Base-by-base conservation (phyloP, 208 protist species). In the Trypanosoma boissoni region DNA sequence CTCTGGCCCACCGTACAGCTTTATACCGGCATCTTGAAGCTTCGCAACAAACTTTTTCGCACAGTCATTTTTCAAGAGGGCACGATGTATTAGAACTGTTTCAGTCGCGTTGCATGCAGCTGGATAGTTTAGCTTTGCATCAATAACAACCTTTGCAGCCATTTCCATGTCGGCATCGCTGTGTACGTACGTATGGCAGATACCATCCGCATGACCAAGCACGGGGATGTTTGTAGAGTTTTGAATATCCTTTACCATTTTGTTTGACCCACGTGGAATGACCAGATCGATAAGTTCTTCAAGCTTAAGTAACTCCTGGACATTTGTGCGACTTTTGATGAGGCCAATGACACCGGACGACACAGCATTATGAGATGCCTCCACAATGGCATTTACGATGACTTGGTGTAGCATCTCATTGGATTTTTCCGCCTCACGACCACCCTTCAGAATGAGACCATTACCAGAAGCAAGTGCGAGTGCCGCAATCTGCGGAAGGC, bases 181-280 rank as follows among this genome's bases (percentile, higher is more conserved):
- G 69, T 98, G 90, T 6, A 97, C 57, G 63, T 94, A 98, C 12
- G 97, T 69, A 62, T 95, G 89, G 76, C 96, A 98, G 48, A 98
- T 91, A 39, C 96, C 96, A 51, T 98, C 96, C 3, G 95, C 88
- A 75, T 98, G 96, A 27, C 95, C 95, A 9, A 98, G 73, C 2
- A 97, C 92, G 18, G 94, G 90, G 55, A 98, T 96, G 42, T 75
- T 78, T 26, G 88, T 94, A 41, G 81, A 88, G 14, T 62, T 39
- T 66, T 96, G 80, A 32, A 98, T 92, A 74, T 85, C 76, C 56
- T 80, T 70, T 49, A 98, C 91, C 72, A 98, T 80, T 18, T 72
- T 63, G 51, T 92, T 91, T 56, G 79, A 79, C n/a, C 95, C 95
- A 37, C 95, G 82, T 1, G 95, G 95, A 43, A 98, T 93, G 58